phyloP scores from a whole-genome alignment of 2,329 filamentous ascomycete species.

The Clonostachys solani region DNA sequence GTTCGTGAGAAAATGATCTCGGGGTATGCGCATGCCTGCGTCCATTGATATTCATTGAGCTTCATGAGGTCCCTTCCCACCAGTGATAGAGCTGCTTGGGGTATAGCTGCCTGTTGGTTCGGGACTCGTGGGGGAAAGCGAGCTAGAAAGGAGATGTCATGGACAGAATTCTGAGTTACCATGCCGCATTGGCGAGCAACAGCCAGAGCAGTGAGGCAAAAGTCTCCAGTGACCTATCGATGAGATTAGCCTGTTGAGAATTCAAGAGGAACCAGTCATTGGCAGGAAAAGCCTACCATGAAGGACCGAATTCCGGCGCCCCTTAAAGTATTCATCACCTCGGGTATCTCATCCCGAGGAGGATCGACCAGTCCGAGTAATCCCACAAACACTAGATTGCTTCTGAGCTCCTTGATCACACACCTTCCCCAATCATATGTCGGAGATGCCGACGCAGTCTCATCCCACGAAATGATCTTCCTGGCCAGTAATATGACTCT shows the following conservation, averaged over 20 bases:
- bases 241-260: not conserved
- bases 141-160: slow-evolving; percentile 48
- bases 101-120: not conserved
- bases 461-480: slow-evolving; percentile 38
- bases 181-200: slow-evolving; percentile 72
- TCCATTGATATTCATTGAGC: slow-evolving; percentile 67
- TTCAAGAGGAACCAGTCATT: not conserved
- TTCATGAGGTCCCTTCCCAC: slow-evolving; percentile 62
- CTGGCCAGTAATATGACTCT: slow-evolving; percentile 65
- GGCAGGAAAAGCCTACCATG: slow-evolving; percentile 48
- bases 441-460: slow-evolving; percentile 26
- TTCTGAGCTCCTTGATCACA: slow-evolving; percentile 45
- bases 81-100: slow-evolving; percentile 49
- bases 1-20: slow-evolving; percentile 74
- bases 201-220: slow-evolving; percentile 68
- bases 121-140: slow-evolving; percentile 17
- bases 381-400: slow-evolving; percentile 65
- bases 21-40: slow-evolving; percentile 56
- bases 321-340: slow-evolving; percentile 61
- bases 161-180: slow-evolving; percentile 50
- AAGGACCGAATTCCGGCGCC: slow-evolving; percentile 69
- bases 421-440: slow-evolving; percentile 48
- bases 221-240: slow-evolving; percentile 65
- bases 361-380: slow-evolving; percentile 77
- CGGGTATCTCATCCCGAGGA: slow-evolving; percentile 67